Conservation (phyloP, 2,329 filamentous ascomycete species). For the Colletotrichum lupini region DNA sequence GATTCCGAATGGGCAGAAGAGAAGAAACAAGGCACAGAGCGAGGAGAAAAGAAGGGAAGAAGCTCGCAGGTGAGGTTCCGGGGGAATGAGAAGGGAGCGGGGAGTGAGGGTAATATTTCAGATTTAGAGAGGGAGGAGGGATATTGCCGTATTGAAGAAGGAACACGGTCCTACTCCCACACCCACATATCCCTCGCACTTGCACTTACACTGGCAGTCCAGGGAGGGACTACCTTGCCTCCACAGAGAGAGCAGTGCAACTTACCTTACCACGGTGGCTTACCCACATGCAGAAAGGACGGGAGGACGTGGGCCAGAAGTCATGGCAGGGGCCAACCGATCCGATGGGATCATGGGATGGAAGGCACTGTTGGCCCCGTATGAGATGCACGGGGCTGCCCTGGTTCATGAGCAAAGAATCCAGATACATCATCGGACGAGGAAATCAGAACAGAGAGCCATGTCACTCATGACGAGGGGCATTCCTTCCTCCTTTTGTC, state of each 20-base stretch:
- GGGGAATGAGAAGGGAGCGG: conserved; percentile 18
- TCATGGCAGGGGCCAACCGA: conserved; percentile 16
- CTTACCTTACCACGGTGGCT: neutral
- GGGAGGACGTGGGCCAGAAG: neutral
- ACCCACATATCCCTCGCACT: neutral
- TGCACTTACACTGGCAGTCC: neutral
- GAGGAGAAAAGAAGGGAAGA: conserved; percentile 25
- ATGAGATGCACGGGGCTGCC: neutral
- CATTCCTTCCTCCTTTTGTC: neutral
- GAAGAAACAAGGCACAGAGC: neutral
- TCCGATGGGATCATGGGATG: conserved; percentile 23
- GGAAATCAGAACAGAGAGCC: neutral
- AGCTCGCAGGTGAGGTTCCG: conserved; percentile 14
- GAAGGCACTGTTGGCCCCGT: neutral
- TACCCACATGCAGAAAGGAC: neutral
- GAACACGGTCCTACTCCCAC: neutral
- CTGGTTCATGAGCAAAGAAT: neutral
- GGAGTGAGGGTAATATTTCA: conserved; percentile 3
- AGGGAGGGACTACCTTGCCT: neutral
- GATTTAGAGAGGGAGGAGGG: conserved; percentile 7
- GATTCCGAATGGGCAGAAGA: neutral
- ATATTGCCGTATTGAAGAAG: conserved; percentile 16
- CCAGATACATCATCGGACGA: neutral
- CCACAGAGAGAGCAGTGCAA: neutral
- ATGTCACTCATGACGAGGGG: neutral